Evolutionary conservation across 192 early-diverging fungal species (phyloP).

Genomic region (Lobosporangium transversale): DNA sequence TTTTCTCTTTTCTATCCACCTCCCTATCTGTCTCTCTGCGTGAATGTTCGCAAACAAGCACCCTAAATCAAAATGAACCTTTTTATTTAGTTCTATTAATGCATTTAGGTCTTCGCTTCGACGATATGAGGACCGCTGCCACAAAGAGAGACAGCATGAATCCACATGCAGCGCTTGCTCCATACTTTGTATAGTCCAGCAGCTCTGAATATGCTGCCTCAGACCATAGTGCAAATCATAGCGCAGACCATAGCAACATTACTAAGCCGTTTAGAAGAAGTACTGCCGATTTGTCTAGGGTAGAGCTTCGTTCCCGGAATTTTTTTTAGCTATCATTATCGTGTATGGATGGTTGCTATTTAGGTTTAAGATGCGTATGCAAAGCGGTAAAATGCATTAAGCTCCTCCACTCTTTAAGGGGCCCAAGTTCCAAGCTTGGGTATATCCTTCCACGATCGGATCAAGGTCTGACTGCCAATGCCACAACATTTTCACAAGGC

Average conservation of each 20-base stretch:
- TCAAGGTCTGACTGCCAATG: conserved; percentile 40
- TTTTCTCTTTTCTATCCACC: neutral
- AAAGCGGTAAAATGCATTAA: too few species aligned
- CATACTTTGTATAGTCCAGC: conserved; percentile 33
- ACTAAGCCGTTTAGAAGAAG: conserved; percentile 34
- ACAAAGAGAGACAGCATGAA: conserved; percentile 46
- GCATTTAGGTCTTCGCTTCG: conserved; percentile 18
- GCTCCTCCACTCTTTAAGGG: too few species aligned
- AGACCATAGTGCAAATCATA: conserved; percentile 30
- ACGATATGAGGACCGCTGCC: conserved; percentile 22
- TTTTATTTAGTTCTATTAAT: too few species aligned
- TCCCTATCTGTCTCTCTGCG: neutral
- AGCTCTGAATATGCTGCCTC: conserved; percentile 24
- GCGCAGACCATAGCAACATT: conserved; percentile 17
- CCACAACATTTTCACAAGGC: conserved; percentile 24
- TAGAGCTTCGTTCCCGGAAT: conserved; percentile 7
- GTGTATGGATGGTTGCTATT: too few species aligned
- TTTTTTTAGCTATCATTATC: neutral
- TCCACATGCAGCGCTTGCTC: conserved; percentile 41
- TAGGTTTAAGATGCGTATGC: too few species aligned
- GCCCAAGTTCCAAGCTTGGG: conserved; percentile 33
- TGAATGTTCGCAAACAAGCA: too few species aligned
- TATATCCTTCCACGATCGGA: conserved; percentile 39
- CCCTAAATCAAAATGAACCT: neutral
- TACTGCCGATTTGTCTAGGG: conserved; percentile 40